Percentiles rank a stretch among this genome's conserved stretches.
Evolutionary conservation across 2,329 filamentous ascomycete genomes (phyloP).

Genomic region (Fusarium globosum): DNA sequence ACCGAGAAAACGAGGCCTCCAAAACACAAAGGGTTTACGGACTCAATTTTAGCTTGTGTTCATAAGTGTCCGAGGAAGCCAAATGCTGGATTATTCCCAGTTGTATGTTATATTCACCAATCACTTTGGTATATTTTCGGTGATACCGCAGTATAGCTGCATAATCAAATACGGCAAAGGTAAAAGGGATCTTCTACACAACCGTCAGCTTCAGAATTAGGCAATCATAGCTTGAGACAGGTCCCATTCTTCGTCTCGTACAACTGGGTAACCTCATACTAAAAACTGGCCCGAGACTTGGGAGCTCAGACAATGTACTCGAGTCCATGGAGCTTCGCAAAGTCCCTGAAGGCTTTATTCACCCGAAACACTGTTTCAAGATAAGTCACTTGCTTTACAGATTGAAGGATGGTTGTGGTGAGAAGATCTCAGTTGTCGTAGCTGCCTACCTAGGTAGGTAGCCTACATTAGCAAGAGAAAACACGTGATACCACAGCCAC

Average conservation of each 20-base stretch:
- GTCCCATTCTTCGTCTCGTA: constrained; percentile 7
- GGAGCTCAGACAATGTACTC: neutral
- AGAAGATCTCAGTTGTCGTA: neutral
- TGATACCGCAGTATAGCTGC: neutral
- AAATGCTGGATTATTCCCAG: neutral
- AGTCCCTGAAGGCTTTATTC: neutral
- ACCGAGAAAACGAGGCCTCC: neutral
- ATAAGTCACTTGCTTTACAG: neutral
- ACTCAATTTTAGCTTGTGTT: neutral
- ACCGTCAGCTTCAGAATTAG: neutral
- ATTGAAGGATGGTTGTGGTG: neutral
- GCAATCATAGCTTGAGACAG: constrained; percentile 30
- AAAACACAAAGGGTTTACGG: neutral
- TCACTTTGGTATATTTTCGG: too few relatives aligned
- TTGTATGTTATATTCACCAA: neutral
- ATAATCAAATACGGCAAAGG: neutral
- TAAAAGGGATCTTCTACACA: neutral
- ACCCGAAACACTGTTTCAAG: constrained; percentile 12
- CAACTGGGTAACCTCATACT: constrained; percentile 4
- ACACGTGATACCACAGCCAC: constrained; percentile 32
- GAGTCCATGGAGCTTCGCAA: neutral
- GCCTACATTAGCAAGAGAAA: neutral
- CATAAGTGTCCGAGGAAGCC: neutral
- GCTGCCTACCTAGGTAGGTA: neutral
- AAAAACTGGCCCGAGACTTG: constrained; percentile 20